Conservation (phyloP, 1,139 yeast genomes). For the Saccharomyces hybrid region DNA sequence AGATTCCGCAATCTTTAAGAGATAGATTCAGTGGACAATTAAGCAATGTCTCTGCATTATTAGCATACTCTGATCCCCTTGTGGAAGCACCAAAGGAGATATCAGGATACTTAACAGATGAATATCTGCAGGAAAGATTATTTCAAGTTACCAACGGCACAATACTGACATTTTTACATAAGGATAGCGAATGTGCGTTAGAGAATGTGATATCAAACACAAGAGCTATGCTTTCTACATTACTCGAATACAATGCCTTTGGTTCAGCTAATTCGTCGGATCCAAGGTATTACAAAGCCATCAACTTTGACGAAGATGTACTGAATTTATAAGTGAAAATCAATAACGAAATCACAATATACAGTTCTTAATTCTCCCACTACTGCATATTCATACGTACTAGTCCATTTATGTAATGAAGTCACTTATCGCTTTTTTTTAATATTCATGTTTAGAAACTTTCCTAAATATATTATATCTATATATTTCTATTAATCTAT, state of each 20-base stretch:
- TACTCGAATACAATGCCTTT: slow-evolving; percentile 17
- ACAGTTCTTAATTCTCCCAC: no score
- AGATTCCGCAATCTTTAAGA: slow-evolving; percentile 15
- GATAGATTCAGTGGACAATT: slow-evolving; percentile 31
- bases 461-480: no score
- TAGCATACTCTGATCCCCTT: slow-evolving; percentile 46
- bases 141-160: slow-evolving; percentile 26
- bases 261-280: slow-evolving; percentile 8
- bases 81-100: slow-evolving; percentile 27
- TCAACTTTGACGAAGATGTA: slow-evolving; percentile 29
- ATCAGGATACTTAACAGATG: slow-evolving; percentile 19
- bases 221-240: slow-evolving; percentile 26
- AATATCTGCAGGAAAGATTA: slow-evolving; percentile 26
- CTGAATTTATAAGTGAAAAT: slow-evolving; percentile 15
- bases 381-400: neutral
- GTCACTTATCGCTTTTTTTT: no score
- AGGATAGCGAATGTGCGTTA: slow-evolving; percentile 24
- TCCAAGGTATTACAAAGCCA: slow-evolving; percentile 22
- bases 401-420: no score
- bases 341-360: no score
- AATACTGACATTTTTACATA: slow-evolving; percentile 21
- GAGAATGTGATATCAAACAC: slow-evolving; percentile 27
- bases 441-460: no score
- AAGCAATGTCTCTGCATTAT: slow-evolving; percentile 40
- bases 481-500: no score